Evolutionary conservation across 2,329 filamentous ascomycete genomes (phyloP), one percentile per base, ranked within the genome.

Genomic region (Colletotrichum scovillei): DNA sequence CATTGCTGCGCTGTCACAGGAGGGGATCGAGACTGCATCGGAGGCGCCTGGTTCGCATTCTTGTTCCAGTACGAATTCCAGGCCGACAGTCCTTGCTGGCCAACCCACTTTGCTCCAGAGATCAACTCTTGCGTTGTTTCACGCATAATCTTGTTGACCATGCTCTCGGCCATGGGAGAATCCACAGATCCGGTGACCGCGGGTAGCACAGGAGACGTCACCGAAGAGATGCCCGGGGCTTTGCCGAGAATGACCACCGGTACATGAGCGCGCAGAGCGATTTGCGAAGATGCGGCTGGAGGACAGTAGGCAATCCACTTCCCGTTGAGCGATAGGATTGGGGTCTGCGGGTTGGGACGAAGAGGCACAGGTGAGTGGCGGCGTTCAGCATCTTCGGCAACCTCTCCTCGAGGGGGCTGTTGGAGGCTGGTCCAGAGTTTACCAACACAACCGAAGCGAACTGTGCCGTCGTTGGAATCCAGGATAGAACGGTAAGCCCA

Each of bases 341-440:
- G 92, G 38, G 88, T 88, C 66, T 92, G 91, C 30, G 84, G 81
- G 73, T 81, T 84, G 75, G 86, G 80, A 49, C 86, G 83, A 56
- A 82, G 79, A 38, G 84, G 81, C 58, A 81, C 74, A 11, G 73
- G 73, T 26, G 79, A 80, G 30, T 83, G 80, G 49, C 81, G 81
- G 70, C 84, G 82, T 73, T 87, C 86, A 19, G 80, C 76, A 73
- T 90, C 88, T 71, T 87, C 84, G 1, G 83, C 77, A 30, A 84
- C 80, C 35, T 89, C 86, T 28, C 84, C 84, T 72, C 87, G 86
- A 22, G 85, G 82, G 35, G 85, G 84, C 76, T 91, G 89, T 79
- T 97, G 94, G 32, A 98, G 86, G 57, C 92, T 92, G 0, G 97
- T 98, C 97, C 97, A 99, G 22, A 97, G 85, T 83, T 99, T 99